phyloP scores from a whole-genome alignment of 2,329 filamentous ascomycete species.

The Botryotinia convoluta region DNA sequence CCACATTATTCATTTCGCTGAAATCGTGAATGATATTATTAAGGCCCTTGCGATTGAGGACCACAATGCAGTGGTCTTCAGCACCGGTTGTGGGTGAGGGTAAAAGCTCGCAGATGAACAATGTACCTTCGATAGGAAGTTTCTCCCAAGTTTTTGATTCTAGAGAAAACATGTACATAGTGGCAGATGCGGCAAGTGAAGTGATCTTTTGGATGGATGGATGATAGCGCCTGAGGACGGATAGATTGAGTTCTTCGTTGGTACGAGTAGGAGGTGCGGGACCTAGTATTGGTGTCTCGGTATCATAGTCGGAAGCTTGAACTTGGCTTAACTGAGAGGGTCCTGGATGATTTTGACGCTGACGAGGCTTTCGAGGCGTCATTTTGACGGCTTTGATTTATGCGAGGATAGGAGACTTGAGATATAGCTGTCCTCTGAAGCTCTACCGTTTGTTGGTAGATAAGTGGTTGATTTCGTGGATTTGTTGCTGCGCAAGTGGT shows the following conservation, averaged over 20 bases:
- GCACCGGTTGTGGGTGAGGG: slow-evolving; percentile 40
- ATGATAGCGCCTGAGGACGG: slow-evolving; percentile 78
- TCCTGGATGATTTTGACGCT: slow-evolving; percentile 37
- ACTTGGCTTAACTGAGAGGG: slow-evolving; percentile 35
- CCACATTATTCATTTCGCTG: slow-evolving; percentile 59
- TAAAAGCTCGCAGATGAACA: slow-evolving; percentile 76
- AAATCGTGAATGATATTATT: slow-evolving; percentile 69
- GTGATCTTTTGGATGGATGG: slow-evolving; percentile 71
- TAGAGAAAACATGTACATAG: slow-evolving; percentile 76
- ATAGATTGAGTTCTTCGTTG: slow-evolving; percentile 83
- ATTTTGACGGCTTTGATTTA: slow-evolving; percentile 28
- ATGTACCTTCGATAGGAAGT: slow-evolving; percentile 76
- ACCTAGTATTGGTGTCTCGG: slow-evolving; percentile 43
- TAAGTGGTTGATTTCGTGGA: neutral
- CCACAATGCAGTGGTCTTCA: slow-evolving; percentile 57
- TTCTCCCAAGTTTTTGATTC: slow-evolving; percentile 75
- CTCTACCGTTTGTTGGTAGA: neutral
- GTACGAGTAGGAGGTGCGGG: slow-evolving; percentile 49
- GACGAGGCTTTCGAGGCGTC: slow-evolving; percentile 42
- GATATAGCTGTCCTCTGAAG: neutral
- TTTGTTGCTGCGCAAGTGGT: neutral
- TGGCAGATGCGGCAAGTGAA: slow-evolving; percentile 79
- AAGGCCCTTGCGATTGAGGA: slow-evolving; percentile 69
- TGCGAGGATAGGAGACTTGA: neutral
- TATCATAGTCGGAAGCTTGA: slow-evolving; percentile 54